phyloP scores from a whole-genome alignment of 1,284 basidiomycete genomes.

The Thecaphora thlaspeos region DNA sequence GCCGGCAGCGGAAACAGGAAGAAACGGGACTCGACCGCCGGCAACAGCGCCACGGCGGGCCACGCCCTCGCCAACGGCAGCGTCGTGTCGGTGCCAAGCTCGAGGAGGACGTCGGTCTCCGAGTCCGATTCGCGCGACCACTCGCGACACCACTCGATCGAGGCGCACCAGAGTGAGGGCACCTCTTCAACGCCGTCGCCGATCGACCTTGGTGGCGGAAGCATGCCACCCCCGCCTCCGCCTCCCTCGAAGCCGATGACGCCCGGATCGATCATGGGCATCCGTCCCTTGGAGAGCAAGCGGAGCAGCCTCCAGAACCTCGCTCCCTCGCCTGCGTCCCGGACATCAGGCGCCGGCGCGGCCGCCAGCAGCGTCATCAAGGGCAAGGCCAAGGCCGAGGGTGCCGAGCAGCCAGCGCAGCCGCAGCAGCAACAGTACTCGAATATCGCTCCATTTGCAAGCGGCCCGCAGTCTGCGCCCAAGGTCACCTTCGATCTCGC shows the following conservation, averaged over 20 bases:
- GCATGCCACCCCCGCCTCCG: conserved; percentile 36
- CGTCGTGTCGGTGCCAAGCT: conserved; percentile 9
- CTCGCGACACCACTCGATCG: conserved; percentile 33
- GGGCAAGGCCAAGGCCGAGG: conserved; percentile 17
- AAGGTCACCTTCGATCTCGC: conserved; percentile 32
- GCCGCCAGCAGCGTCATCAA: conserved; percentile 8
- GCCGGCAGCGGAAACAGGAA: conserved; percentile 5
- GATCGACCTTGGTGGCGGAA: conserved; percentile 36
- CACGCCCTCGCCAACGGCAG: conserved; percentile 13
- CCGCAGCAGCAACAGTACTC: conserved; percentile 12
- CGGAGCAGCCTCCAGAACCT: neutral
- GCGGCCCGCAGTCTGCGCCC: conserved; percentile 2
- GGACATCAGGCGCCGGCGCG: neutral
- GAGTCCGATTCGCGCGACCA: conserved; percentile 5
- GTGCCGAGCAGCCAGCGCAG: conserved; percentile 7
- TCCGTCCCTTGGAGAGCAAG: conserved; percentile 17
- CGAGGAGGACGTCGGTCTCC: conserved; percentile 16
- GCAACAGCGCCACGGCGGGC: conserved; percentile 6
- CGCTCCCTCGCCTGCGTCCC: too few species aligned
- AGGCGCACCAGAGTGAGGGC: conserved; percentile 44
- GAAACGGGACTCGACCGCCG: conserved; percentile 22
- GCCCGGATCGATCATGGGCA: conserved; percentile 54
- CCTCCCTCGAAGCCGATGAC: conserved; percentile 45
- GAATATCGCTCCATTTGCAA: conserved; percentile 22
- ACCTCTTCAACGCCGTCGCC: conserved; percentile 50